Percentiles rank a stretch among this genome's conserved stretches.
Conservation (phyloP, 192 early-diverging fungal genomes). For the Coemansia sp. region DNA sequence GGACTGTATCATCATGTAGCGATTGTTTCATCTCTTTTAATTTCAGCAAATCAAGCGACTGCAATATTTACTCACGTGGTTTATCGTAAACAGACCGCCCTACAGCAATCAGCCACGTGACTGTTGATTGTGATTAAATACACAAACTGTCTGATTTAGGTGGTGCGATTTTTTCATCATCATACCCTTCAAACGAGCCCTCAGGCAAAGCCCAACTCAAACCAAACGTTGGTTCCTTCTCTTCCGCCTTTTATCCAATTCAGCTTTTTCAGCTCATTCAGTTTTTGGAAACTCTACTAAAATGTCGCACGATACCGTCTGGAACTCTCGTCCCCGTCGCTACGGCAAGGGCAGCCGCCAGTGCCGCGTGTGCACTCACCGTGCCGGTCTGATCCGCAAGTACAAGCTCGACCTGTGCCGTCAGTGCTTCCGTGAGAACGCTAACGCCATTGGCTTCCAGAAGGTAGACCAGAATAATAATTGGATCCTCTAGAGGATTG, state of each 20-base stretch:
- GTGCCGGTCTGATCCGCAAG: conserved; percentile 99
- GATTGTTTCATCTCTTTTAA: neutral
- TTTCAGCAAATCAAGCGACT: neutral
- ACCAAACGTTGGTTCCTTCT: neutral
- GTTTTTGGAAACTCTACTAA: conserved; percentile 33
- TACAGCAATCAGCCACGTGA: conserved; percentile 3
- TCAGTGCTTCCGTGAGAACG: conserved; percentile 99
- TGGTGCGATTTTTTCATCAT: conserved; percentile 6
- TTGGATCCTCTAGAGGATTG: neutral
- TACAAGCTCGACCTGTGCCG: conserved; percentile 98
- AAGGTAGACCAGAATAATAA: conserved; percentile 67
- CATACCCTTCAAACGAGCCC: neutral
- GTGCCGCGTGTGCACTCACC: conserved; percentile 99
- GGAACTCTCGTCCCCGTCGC: conserved; percentile 95
- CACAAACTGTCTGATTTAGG: neutral
- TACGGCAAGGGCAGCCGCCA: conserved; percentile 98
- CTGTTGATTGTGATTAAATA: neutral
- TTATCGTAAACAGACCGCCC: neutral
- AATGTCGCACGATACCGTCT: conserved; percentile 97
- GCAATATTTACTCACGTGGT: too few species aligned
- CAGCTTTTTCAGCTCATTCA: conserved; percentile 9
- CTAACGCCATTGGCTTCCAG: conserved; percentile 97
- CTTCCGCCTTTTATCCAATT: conserved; percentile 9
- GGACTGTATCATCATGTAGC: conserved; percentile 51
- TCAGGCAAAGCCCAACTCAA: neutral